Percentiles rank a stretch among this genome's conserved stretches.
Conservation (phyloP, 345 rosid species). For the Tarenaya hassleriana region DNA sequence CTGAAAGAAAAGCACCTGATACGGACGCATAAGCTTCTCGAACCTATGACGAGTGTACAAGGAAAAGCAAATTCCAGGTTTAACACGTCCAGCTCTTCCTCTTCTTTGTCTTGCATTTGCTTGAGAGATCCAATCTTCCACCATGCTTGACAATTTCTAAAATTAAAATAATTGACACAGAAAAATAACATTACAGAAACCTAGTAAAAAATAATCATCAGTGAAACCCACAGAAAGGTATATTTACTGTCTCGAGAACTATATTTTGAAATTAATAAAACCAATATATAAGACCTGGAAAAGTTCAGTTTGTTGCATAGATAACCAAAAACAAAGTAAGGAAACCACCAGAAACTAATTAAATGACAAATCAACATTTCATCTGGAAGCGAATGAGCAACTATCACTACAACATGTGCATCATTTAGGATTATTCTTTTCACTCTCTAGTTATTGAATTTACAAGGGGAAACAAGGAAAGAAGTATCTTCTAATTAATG, state of each 20-base stretch:
- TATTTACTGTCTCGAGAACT: neutral
- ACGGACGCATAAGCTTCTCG: slow-evolving; percentile 80
- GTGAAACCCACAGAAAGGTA: neutral
- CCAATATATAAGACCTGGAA: neutral
- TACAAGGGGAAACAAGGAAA: slow-evolving; percentile 6
- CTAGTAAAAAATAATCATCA: neutral
- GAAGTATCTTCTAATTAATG: neutral
- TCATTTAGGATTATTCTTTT: neutral
- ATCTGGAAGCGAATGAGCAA: neutral
- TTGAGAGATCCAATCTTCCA: slow-evolving; percentile 94
- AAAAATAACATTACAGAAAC: neutral
- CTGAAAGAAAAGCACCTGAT: slow-evolving; percentile 48
- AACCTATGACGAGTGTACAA: slow-evolving; percentile 68
- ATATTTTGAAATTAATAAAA: neutral
- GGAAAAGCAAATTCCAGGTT: slow-evolving; percentile 82
- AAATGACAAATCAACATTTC: neutral
- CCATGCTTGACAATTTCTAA: slow-evolving; percentile 92
- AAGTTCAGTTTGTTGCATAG: neutral
- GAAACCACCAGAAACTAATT: neutral
- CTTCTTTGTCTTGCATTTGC: slow-evolving; percentile 86
- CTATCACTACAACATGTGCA: neutral
- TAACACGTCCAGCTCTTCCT: slow-evolving; percentile 96
- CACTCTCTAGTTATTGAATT: neutral
- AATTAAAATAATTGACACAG: slow-evolving; percentile 16
- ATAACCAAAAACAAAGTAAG: neutral